Percentiles rank a stretch among this genome's conserved stretches.
Conservation (phyloP, 2,329 filamentous ascomycete genomes). For the Gaeumannomyces sp. region DNA sequence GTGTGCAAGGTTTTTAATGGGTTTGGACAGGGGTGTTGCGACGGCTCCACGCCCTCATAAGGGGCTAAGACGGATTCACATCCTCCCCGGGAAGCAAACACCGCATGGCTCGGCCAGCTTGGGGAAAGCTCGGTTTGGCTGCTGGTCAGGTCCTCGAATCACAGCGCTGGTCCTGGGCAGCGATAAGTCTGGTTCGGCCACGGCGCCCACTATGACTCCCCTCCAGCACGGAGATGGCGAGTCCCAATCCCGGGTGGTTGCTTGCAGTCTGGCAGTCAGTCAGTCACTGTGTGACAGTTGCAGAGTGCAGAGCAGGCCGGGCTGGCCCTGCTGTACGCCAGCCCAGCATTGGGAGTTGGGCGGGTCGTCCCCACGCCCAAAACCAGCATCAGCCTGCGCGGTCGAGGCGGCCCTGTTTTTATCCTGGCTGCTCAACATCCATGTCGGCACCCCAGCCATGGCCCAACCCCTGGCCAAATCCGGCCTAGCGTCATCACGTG, state of each 20-base stretch:
- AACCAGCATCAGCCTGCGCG: no score
- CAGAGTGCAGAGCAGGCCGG: background rate
- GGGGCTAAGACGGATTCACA: background rate
- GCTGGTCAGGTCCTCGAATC: background rate
- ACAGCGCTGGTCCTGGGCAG: background rate
- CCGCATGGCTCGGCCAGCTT: background rate
- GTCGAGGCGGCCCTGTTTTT: background rate
- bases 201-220: background rate
- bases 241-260: background rate
- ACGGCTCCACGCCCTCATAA: background rate
- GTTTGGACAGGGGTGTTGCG: background rate
- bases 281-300: background rate
- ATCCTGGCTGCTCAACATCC: background rate
- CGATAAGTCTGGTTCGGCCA: no score
- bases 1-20: background rate
- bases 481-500: conserved; percentile 5
- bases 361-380: background rate
- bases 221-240: background rate
- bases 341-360: background rate
- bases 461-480: background rate
- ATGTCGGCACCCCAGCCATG: background rate
- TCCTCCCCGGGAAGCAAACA: background rate
- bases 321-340: no score
- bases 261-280: background rate
- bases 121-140: background rate